phyloP scores from a whole-genome alignment of 345 rosid species.

The Clausena lansium region DNA sequence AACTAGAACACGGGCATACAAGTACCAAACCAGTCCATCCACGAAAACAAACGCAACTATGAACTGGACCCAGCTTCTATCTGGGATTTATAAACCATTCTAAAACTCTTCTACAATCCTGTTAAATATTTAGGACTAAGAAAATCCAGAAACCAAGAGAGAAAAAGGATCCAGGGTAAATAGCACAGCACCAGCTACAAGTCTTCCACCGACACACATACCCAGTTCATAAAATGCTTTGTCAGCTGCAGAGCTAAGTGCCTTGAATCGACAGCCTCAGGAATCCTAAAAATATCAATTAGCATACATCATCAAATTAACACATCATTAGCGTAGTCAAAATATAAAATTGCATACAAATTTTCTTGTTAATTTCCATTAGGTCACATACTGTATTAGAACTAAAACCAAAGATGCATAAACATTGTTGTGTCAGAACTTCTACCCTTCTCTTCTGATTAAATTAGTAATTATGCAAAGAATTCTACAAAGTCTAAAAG shows the following conservation, averaged over 20 bases:
- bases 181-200: slow-evolving; percentile 28
- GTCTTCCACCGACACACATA: slow-evolving; percentile 29
- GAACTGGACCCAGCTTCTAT: slow-evolving; percentile 26
- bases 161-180: slow-evolving; percentile 34
- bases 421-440: neutral
- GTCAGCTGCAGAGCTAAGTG: slow-evolving; percentile 9
- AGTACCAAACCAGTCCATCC: slow-evolving; percentile 26
- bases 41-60: slow-evolving; percentile 25
- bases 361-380: neutral
- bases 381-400: neutral
- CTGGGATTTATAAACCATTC: slow-evolving; percentile 27
- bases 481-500: neutral
- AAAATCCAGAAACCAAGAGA: slow-evolving; percentile 31
- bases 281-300: slow-evolving; percentile 24
- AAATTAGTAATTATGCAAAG: neutral
- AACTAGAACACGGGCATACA: slow-evolving; percentile 18
- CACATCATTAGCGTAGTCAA: neutral
- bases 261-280: slow-evolving; percentile 15
- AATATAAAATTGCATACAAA: neutral
- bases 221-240: slow-evolving; percentile 18
- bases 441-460: neutral
- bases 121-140: slow-evolving; percentile 33
- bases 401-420: neutral
- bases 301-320: neutral
- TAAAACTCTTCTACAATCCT: slow-evolving; percentile 29